Conservation (phyloP, 2,329 filamentous ascomycete genomes). For the Arthroderma uncinatum region DNA sequence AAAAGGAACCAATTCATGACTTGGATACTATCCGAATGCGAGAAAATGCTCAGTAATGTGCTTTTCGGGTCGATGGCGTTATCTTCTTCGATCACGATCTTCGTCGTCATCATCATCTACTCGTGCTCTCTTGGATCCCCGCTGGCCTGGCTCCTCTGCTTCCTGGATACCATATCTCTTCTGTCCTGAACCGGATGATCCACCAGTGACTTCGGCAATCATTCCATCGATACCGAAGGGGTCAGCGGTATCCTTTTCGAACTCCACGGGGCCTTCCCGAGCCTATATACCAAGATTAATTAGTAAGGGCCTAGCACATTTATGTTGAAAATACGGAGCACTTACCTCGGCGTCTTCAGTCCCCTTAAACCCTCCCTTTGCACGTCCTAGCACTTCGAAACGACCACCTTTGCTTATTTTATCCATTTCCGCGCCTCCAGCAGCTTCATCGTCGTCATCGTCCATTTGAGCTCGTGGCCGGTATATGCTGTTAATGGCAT, state of each 20-base stretch:
- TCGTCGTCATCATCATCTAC: slow-evolving; percentile 49
- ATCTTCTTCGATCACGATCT: slow-evolving; percentile 11
- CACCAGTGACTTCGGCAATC: slow-evolving; percentile 61
- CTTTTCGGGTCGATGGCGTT: background rate
- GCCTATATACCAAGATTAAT: slow-evolving; percentile 37
- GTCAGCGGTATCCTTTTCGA: slow-evolving; percentile 78
- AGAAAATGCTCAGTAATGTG: background rate
- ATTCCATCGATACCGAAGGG: slow-evolving; percentile 94
- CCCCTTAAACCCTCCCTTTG: slow-evolving; percentile 77
- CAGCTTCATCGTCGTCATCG: slow-evolving; percentile 66
- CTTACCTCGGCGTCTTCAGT: slow-evolving; percentile 64
- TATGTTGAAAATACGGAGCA: background rate
- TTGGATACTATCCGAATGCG: background rate
- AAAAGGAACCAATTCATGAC: background rate
- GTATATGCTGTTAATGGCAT: slow-evolving; percentile 91
- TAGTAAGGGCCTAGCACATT: slow-evolving; percentile 7
- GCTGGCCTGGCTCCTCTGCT: slow-evolving; percentile 24
- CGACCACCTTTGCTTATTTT: slow-evolving; percentile 75
- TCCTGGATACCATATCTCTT: slow-evolving; percentile 38
- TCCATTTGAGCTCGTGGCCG: slow-evolving; percentile 61
- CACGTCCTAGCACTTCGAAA: slow-evolving; percentile 80
- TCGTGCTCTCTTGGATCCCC: slow-evolving; percentile 56
- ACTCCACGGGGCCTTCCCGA: slow-evolving; percentile 85
- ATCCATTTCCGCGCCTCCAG: slow-evolving; percentile 70
- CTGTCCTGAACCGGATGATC: slow-evolving; percentile 37